Evolutionary conservation across 2,329 filamentous ascomycete genomes (phyloP).

Genomic region (Colletotrichum musae): DNA sequence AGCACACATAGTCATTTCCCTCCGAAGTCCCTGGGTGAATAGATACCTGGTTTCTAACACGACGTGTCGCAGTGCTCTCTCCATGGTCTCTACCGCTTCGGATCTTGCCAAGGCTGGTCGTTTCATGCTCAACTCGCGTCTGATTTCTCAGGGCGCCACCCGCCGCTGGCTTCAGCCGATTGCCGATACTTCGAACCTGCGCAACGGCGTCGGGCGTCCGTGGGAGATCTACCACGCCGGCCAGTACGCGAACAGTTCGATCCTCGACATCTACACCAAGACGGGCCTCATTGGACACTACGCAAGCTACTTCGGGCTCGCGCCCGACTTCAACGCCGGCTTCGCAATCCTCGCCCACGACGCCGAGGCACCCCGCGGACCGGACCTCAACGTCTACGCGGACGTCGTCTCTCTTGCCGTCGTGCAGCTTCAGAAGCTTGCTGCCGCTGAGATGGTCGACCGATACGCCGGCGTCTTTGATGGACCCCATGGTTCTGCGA

Average conservation of each 20-base stretch:
- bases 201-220: conserved; percentile 51
- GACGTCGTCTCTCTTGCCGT: conserved; percentile 49
- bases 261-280: conserved; percentile 49
- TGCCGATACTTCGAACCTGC: conserved; percentile 51
- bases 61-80: conserved; percentile 35
- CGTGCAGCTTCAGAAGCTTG: conserved; percentile 38
- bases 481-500: background rate
- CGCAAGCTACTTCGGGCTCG: conserved; percentile 46
- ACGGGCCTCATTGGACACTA: conserved; percentile 48
- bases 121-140: conserved; percentile 44
- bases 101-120: conserved; percentile 45
- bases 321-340: conserved; percentile 47
- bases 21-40: no score
- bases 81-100: conserved; percentile 40
- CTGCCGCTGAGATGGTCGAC: conserved; percentile 38
- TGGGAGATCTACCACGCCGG: conserved; percentile 52
- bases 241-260: conserved; percentile 40
- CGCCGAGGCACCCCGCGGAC: conserved; percentile 39
- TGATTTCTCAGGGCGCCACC: conserved; percentile 44
- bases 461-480: conserved; percentile 42
- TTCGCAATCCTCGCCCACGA: conserved; percentile 54
- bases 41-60: no score
- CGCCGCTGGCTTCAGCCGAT: conserved; percentile 51
- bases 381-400: conserved; percentile 52
- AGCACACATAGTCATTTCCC: background rate